Evolutionary conservation across 2,329 filamentous ascomycete genomes (phyloP), one percentile per base, ranked within the genome.

Genomic region (Onygenales sp.): DNA sequence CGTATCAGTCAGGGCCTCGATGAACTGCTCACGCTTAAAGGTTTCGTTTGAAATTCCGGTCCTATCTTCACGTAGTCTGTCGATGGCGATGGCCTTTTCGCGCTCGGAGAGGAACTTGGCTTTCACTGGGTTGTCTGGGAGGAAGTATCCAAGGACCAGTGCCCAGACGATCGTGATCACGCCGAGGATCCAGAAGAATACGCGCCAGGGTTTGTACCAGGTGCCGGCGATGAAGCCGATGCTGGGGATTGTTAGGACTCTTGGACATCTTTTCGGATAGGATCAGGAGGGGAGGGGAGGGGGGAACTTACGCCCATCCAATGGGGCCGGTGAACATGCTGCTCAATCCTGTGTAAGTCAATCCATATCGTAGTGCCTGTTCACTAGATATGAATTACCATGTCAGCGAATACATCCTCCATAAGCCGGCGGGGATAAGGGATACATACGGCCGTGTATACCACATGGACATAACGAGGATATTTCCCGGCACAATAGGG

Each of bases 401-500:
- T 27, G 21, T 27, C 21, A 27, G 21, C 21, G 21, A 27, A 39
- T 39, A 39, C 6, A 39, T n/a, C 9, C 36, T 1, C 13, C 9
- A 39, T 9, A 10, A 9, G 6, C 9, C 36, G 13, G 36, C 36
- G 9, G 36, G 13, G 13, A 39, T n/a, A n/a, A 39, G 9, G 6
- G 9, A n/a, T 10, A 39, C 36, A 39, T 39, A 39, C 36, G 36
- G 36, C 36, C 62, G 56, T 8, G 57, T 65, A 49, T 65, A 66
- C 63, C 63, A 67, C 62, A 63, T 63, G 21, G 57, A 57, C 13
- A 65, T 52, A 6, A 67, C 57, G 14, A 68, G 54, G 21, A 67
- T 61, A 34, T 58, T 58, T 11, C 59, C 59, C 4, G 59, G 62
- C n/a, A 61, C 57, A 34, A 67, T 61, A 4, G 61, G 59, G 21